Evolutionary conservation across 371 early-diverging fungal genomes (phyloP).

Genomic region (Mucor mucedo): DNA sequence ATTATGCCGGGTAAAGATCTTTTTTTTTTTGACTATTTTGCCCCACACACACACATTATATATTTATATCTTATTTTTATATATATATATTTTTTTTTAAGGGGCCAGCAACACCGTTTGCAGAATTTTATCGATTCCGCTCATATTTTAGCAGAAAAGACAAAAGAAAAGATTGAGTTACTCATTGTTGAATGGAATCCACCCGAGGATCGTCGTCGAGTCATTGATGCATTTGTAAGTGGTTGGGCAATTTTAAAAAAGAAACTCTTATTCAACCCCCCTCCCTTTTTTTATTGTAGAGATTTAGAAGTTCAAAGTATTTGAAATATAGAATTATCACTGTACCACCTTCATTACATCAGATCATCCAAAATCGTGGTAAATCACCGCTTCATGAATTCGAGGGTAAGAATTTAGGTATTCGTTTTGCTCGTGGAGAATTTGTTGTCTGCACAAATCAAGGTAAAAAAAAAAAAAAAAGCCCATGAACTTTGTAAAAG

Average conservation of each 20-base stretch:
- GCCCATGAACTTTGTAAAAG: too few species aligned
- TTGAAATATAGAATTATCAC: slow-evolving; percentile 52
- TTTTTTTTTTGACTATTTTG: too few species aligned
- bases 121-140: slow-evolving; percentile 55
- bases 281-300: too few species aligned
- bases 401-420: slow-evolving; percentile 54
- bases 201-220: slow-evolving; percentile 29
- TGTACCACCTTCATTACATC: slow-evolving; percentile 43
- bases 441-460: slow-evolving; percentile 52
- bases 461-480: slow-evolving; percentile 28
- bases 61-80: too few species aligned
- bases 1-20: slow-evolving; percentile 45
- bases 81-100: too few species aligned
- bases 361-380: slow-evolving; percentile 28
- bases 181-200: slow-evolving; percentile 56
- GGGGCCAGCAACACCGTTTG: slow-evolving; percentile 42
- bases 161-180: slow-evolving; percentile 41
- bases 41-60: too few species aligned
- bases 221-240: slow-evolving; percentile 45
- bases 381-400: slow-evolving; percentile 38
- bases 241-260: background rate
- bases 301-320: slow-evolving; percentile 43
- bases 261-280: background rate
- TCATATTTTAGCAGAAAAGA: slow-evolving; percentile 43
- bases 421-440: slow-evolving; percentile 53